Base-by-base conservation (phyloP, 306 rosid species). In the Lagenaria siceraria region DNA sequence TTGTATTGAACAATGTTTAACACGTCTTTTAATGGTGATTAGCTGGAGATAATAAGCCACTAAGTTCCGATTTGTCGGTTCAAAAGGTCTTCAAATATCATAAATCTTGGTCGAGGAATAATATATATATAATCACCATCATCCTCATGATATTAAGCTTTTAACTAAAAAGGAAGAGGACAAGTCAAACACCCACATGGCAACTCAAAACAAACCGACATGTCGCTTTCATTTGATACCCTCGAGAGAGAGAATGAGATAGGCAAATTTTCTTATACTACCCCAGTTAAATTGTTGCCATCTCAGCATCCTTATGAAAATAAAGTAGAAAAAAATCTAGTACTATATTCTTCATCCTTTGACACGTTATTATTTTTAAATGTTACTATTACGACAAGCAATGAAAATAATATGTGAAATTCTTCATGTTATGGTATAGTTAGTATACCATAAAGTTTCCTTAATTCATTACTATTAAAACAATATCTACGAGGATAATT, bases 1-100 rank as follows among this genome's bases (percentile, higher is more conserved):
- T 62, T 69, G 36, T 8, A 42, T 43, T 69, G 10, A 69, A 69
- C 73, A 66, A 64, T 64, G 72, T 68, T 68, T n/a, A 68, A 40
- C 75, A 42, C 55, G 54, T 42, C 75, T 69, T 69, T 69, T 21
- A 6, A 43, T 69, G 21, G 36, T 0, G 55, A 69, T 69, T 38
- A 21, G 51, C 51, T 36, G 29, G 51, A 65, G 42, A 66, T 68
- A 10, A 68, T 0, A 69, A 69, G 22, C 21, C 75, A 21, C 75
- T 46, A 22, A 43, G 3, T 42, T 24, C 36, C 38, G 38, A 46
- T 70, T 70, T 70, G 76, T 70, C 76, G 58, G 58, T 27, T 46
- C 14, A 46, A 46, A 66, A 69, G 6, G 7, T 69, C 17, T 69
- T 24, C 12, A 22, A 40, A 43, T 7, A 38, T 24, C 55, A 68